Evolutionary conservation across 805 yeast genomes (phyloP), one percentile per base, ranked within the genome.

Genomic region (Yamadazyma kitorensis): DNA sequence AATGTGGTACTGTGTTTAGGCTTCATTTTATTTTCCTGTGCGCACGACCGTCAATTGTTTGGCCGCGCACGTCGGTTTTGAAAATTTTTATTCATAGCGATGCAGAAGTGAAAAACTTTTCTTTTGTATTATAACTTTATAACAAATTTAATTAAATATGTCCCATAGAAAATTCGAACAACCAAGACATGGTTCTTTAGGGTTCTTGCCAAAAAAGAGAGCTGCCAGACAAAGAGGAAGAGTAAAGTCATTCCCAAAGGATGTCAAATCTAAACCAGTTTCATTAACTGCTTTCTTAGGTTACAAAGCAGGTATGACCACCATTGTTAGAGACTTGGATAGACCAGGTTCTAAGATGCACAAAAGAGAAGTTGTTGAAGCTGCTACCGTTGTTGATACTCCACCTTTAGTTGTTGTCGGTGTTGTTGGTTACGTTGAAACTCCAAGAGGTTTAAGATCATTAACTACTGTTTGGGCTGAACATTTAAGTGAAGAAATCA

Each of bases 331-430:
- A 80, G 98, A 93, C 78, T 84, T 93, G 70, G 97, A 93, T 91
- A 86, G 98, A 79, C 98, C 98, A 77, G 98, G 98, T 72, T 93
- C 98, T 70, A 93, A 93, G 82, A 88, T 91, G 96, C 97, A 93
- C 96, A 93, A 93, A 94, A 94, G 98, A 77, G 98, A 93, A 80
- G 82, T 93, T 59, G 98, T 93, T 54, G 98, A 93, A 82, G 98
- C 98, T 63, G 96, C 93, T 71, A 80, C 98, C 59, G 95, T 93
- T 62, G 96, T 93, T 58, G 98, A 93, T 81, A 86, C 98, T 62
- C 98, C 98, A 71, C 96, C 96, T 70, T 73, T 93, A 65, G 98
- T 93, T 67, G 83, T 93, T 70, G 97, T 93, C 58, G 98, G 98
- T 86, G 96, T 88, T 71, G 98, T 93, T 66, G 98, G 98, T 75